Evolutionary conservation across 148 eudicot genomes (phyloP), one percentile per base, ranked within the genome.

Genomic region (Amaranthus palmeri): DNA sequence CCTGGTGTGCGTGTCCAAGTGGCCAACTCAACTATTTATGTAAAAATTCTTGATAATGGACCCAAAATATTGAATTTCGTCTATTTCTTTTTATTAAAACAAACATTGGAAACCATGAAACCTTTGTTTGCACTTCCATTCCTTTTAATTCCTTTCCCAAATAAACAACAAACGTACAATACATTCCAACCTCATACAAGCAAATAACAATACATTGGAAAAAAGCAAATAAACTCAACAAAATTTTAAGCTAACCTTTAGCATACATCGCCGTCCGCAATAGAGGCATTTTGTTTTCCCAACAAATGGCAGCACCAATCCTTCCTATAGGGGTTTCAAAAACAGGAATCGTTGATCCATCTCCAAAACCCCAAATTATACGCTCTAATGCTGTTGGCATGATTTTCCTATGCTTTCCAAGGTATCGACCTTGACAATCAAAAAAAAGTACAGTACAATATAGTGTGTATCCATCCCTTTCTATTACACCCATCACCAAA

Each of bases 201-300:
- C 10, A 9, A n/a, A 5, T 40, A 43, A 17, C 36, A 59, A 43
- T 17, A 40, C 4, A 52, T 41, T 44, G 41, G 4, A 4, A 6
- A 47, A 61, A 78, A 62, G 18, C 50, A 60, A 47, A 15, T 10
- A 48, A 49, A 60, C 49, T 36, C 4, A 63, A 55, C 43, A 6
- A 6, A 43, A 52, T 17, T 9, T 36, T 15, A 25, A 62, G 45
- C 88, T 68, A 42, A 93, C 97, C 98, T 91, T 91, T 93, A 63
- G 84, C 98, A 79, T 93, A 93, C 97, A 93, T 85, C 52, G 98
- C 98, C 68, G 85, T 91, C 74, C 98, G 86, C 69, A 93, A 73
- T 73, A 93, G 88, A 40, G 98, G 98, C 98, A 93, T 93, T 80
- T 82, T 89, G 78, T 91, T 93, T 69, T 93, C 98, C 98, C 97